Evolutionary conservation across 148 eudicot genomes (phyloP).

Genomic region (Spergularia marina): DNA sequence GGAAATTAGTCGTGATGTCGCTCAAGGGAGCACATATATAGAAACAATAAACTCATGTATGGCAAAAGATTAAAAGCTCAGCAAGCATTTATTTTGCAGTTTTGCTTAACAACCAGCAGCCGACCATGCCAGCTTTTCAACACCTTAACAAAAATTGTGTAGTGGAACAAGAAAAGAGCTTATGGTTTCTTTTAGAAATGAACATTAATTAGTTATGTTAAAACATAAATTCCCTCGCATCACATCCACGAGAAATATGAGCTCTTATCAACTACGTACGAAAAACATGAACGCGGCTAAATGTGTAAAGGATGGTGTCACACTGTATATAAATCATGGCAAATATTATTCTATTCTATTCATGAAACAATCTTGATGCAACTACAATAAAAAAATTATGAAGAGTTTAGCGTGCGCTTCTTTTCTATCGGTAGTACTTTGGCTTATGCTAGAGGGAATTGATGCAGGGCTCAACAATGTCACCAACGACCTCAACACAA

Average conservation of each 20-base stretch:
- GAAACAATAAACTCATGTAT: background rate
- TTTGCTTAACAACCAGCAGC: background rate
- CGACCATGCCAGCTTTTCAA: constrained; percentile 5
- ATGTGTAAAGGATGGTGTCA: background rate
- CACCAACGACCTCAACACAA: constrained; percentile 12
- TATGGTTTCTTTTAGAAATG: background rate
- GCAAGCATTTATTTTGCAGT: background rate
- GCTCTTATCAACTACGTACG: constrained; percentile 13
- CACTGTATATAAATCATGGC: constrained; percentile 17
- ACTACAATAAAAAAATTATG: constrained; percentile 9
- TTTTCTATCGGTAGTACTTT: background rate
- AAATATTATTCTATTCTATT: background rate
- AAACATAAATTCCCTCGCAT: background rate
- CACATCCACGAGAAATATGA: constrained; percentile 23
- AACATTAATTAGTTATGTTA: constrained; percentile 4
- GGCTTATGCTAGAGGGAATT: background rate
- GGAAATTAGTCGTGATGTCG: no score
- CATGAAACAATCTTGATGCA: background rate
- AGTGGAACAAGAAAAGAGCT: constrained; percentile 10
- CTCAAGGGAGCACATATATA: no score
- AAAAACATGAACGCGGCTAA: constrained; percentile 25
- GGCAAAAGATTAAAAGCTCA: background rate
- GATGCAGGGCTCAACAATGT: constrained; percentile 13
- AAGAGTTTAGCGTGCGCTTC: constrained; percentile 1
- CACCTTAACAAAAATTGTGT: constrained; percentile 23